Base-by-base conservation (phyloP, 345 rosid genomes). In the Aegle marmelos region DNA sequence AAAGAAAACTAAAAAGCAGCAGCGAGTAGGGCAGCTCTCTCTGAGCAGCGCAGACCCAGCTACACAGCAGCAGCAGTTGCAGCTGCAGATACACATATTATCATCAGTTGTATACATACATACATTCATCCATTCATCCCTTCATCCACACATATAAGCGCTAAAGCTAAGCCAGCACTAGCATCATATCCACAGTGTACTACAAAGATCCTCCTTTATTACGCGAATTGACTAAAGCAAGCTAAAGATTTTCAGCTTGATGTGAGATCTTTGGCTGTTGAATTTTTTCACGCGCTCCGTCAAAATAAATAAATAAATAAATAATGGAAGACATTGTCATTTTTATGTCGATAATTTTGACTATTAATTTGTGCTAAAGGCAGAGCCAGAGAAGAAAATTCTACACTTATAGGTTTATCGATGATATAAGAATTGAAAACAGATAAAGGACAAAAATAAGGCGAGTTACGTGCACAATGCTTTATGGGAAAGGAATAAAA, bases 151-250 rank as follows among this genome's bases (percentile, higher is more conserved):
- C 50, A 45, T 3, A 45, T 3, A 41, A 13, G 27, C 0, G 64
- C 27, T 54, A 54, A 72, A 57, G 25, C 45, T 19, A 19, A 17
- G 45, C 45, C 36, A 63, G 11, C 78, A 34, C 16, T 61, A 27
- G 70, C 41, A 81, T 76, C 80, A 77, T 60, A 30, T 81, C 78
- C 75, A 58, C 53, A 37, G 62, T 48, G 57, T 28, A 53, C 78
- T 22, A 33, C 25, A 9, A 13, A 16, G 70, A 68, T 62, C 78
- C 63, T 37, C 72, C 78, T 36, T 76, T 64, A 39, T 73, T 66
- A 45, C 74, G 13, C 54, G 73, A 72, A 71, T 76, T 80, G 66
- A 80, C 79, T 70, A 33, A 72, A 74, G 70, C 65, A 41, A 5
- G 41, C 70, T 11, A 37, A 37, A 36, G 3, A 0, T 34, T 58